A percentile compares a stretch with the other conserved stretches of the same genome.
Conservation (phyloP, 805 yeast species). For the Candida ipomoeae region DNA sequence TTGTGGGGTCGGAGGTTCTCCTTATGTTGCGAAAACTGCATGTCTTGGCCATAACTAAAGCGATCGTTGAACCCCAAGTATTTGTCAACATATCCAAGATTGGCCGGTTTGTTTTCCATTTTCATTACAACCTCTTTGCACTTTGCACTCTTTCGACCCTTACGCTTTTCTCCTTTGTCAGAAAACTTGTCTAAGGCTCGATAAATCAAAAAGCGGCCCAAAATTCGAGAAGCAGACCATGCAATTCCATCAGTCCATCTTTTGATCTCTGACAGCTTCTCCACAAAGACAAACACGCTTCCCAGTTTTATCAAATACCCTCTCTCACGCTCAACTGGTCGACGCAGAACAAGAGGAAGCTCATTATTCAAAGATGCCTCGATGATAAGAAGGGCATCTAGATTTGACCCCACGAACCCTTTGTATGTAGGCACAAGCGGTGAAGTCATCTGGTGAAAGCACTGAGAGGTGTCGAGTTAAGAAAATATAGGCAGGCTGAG, state of each 20-base stretch:
- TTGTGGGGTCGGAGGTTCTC: neutral
- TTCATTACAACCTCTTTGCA: neutral
- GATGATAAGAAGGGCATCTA: conserved; percentile 75
- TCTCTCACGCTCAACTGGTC: conserved; percentile 83
- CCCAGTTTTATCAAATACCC: conserved; percentile 65
- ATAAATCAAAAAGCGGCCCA: conserved; percentile 81
- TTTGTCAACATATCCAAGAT: conserved; percentile 6
- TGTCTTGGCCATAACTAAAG: neutral
- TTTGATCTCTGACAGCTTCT: conserved; percentile 76
- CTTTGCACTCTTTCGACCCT: conserved; percentile 24
- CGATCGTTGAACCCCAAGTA: neutral
- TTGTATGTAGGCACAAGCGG: conserved; percentile 17
- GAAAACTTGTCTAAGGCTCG: conserved; percentile 52
- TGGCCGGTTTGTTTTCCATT: neutral
- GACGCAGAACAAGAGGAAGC: conserved; percentile 59
- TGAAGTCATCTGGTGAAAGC: neutral
- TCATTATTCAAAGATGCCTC: conserved; percentile 70
- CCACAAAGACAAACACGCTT: conserved; percentile 78
- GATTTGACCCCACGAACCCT: conserved; percentile 77
- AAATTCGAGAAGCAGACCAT: conserved; percentile 89
- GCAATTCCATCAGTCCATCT: conserved; percentile 97
- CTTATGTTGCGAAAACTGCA: neutral
- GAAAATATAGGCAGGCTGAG: neutral
- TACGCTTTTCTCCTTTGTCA: conserved; percentile 35
- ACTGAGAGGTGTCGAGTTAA: neutral